Evolutionary conservation across 768 basidiomycete species (phyloP).

Genomic region (Tylopilus intermedius): DNA sequence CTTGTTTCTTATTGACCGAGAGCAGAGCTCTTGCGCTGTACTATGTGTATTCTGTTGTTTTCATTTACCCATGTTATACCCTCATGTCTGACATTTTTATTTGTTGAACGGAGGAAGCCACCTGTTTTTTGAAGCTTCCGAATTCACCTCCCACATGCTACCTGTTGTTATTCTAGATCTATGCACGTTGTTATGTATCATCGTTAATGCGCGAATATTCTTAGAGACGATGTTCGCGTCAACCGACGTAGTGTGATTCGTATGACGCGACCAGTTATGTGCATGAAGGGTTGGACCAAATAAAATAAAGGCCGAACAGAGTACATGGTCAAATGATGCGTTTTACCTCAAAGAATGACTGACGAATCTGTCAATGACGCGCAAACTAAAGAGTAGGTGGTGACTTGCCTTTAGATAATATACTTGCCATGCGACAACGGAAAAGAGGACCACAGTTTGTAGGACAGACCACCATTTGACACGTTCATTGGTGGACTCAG

Average conservation of each 20-base stretch:
- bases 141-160: slow-evolving; percentile 18
- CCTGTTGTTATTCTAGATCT: slow-evolving; percentile 24
- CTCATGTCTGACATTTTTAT: slow-evolving; percentile 10
- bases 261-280: neutral
- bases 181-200: slow-evolving; percentile 22
- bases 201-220: slow-evolving; percentile 13
- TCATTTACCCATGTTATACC: slow-evolving; percentile 16
- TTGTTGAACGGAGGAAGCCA: slow-evolving; percentile 5
- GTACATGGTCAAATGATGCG: slow-evolving; percentile 61
- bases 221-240: neutral
- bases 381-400: neutral
- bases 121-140: slow-evolving; percentile 1
- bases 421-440: slow-evolving; percentile 94
- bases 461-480: slow-evolving; percentile 99
- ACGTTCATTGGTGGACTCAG: slow-evolving; percentile 86
- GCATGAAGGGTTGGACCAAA: neutral
- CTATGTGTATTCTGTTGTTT: slow-evolving; percentile 6
- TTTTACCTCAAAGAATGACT: slow-evolving; percentile 91
- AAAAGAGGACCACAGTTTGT: slow-evolving; percentile 81
- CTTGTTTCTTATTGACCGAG: slow-evolving; percentile 9
- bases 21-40: slow-evolving; percentile 18
- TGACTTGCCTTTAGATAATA: slow-evolving; percentile 83
- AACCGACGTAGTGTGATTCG: neutral
- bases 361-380: slow-evolving; percentile 3
- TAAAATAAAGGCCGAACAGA: neutral